Evolutionary conservation across 2,329 filamentous ascomycete genomes (phyloP), one percentile per base, ranked within the genome.

Genomic region (Colletotrichum lentis): DNA sequence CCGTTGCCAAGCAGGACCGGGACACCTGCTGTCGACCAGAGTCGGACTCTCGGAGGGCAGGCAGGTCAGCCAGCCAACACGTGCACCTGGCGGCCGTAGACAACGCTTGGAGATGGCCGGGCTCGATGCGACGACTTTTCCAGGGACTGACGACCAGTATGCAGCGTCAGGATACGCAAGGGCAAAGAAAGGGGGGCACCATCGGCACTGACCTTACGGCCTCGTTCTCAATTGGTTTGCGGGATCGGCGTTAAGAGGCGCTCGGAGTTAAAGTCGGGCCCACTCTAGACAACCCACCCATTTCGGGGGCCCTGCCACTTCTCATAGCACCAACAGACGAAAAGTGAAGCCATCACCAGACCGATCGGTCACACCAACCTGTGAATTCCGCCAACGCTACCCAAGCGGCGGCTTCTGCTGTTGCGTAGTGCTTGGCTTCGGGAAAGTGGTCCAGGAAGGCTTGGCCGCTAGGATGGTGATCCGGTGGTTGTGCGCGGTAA

Each of bases 51-150:
- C 35, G 16, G 31, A 20, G 3, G 64, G 64, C 16, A 24, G 67
- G 37, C 47, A 70, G 55, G 39, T 70, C 68, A 24, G 59, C 68
- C 3, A 70, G 64, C 68, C 68, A 70, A n/a, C 11, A 49, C 35
- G 46, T 70, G 68, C 47, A 67, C 43, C 31, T 55, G 22, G 39
- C 57, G 68, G 37, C 64, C n/a, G 49, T 64, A 67, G 37, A 70
- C 60, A 16, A 59, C 35, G 60, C 67, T 64, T 57, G 16, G 68
- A 60, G 18, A 67, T 58, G 0, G 63, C 67, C 5, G 63, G 57
- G 0, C 10, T 6, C 5, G 64, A 12, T 27, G 65, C 64, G 27
- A 67, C 57, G 27, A 39, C 12, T 3, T 37, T 31, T 3, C 67
- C 67, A 18, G 47, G 50, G 3, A 37, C 31, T 10, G 44, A 18